Evolutionary conservation across 2,329 filamentous ascomycete genomes (phyloP).

Genomic region (Aspergillus viridinutans): DNA sequence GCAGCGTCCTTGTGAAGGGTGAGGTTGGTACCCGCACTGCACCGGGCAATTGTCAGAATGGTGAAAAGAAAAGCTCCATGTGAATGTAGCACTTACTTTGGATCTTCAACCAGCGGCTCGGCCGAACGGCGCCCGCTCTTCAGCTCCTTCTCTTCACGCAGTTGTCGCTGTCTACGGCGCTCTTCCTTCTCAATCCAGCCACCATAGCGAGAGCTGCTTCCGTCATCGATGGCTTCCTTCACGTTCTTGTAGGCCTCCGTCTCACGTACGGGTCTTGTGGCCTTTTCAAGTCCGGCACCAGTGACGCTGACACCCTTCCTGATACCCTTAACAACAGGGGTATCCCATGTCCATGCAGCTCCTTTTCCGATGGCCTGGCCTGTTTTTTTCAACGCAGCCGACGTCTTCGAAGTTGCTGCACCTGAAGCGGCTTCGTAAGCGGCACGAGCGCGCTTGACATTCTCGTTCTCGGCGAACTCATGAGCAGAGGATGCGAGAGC

Average conservation of each 20-base stretch:
- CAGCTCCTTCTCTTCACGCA: conserved; percentile 61
- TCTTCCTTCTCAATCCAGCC: conserved; percentile 98
- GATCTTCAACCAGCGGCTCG: conserved; percentile 74
- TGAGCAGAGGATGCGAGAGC: conserved; percentile 83
- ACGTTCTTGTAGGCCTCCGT: conserved; percentile 93
- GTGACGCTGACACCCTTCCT: conserved; percentile 81
- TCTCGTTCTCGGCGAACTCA: conserved; percentile 89
- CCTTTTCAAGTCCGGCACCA: conserved; percentile 83
- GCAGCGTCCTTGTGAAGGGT: conserved; percentile 95
- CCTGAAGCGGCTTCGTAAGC: conserved; percentile 85
- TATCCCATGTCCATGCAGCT: conserved; percentile 97
- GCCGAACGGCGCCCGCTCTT: conserved; percentile 46
- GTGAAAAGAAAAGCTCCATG: conserved; percentile 6
- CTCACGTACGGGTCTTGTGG: conserved; percentile 87
- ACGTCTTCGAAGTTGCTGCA: conserved; percentile 72
- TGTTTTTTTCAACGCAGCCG: conserved; percentile 77
- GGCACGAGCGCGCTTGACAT: conserved; percentile 76
- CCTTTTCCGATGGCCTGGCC: conserved; percentile 84
- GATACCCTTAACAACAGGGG: conserved; percentile 83
- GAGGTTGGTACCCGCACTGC: conserved; percentile 85
- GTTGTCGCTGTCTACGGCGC: conserved; percentile 71
- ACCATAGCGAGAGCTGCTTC: conserved; percentile 90
- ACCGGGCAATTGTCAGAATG: conserved; percentile 26
- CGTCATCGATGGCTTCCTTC: conserved; percentile 94
- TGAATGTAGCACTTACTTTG: conserved; percentile 61